Evolutionary conservation across 257 asterid genomes (phyloP).

Genomic region (Agastache rugosa): DNA sequence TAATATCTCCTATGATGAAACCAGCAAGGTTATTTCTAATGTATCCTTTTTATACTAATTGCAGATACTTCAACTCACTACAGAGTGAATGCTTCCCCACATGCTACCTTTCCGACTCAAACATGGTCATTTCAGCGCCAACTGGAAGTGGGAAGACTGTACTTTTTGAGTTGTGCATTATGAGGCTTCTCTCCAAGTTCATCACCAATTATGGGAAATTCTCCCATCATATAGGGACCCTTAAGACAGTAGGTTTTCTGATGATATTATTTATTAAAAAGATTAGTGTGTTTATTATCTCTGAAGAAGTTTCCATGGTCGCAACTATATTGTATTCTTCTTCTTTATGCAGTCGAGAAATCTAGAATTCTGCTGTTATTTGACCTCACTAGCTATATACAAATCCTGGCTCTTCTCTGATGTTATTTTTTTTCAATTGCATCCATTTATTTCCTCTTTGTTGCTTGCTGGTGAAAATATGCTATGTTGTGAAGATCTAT

Average conservation of each 20-base stretch:
- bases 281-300: conserved; percentile 19
- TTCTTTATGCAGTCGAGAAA: too few relatives aligned
- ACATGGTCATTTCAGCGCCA: conserved; percentile 98
- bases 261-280: conserved; percentile 20
- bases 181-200: conserved; percentile 92
- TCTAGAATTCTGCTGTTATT: too few relatives aligned
- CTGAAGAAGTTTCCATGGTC: conserved; percentile 9
- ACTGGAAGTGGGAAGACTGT: conserved; percentile 99
- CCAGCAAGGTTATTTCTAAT: conserved; percentile 3
- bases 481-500: conserved; percentile 63
- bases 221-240: conserved; percentile 73
- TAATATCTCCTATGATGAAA: conserved; percentile 14
- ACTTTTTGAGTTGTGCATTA: conserved; percentile 92
- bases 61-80: conserved; percentile 92
- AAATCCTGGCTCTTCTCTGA: conserved; percentile 24
- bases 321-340: too few relatives aligned
- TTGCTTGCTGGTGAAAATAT: conserved; percentile 29
- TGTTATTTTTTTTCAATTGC: conserved; percentile 26
- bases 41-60: conserved; percentile 17
- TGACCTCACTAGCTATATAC: background rate
- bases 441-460: conserved; percentile 19
- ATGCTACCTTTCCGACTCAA: conserved; percentile 81
- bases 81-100: conserved; percentile 95
- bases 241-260: conserved; percentile 71
- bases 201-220: conserved; percentile 66